Evolutionary conservation across 352 stramenopile species (phyloP), one percentile per base, ranked within the genome.

Genomic region (Pythium oligandrum): DNA sequence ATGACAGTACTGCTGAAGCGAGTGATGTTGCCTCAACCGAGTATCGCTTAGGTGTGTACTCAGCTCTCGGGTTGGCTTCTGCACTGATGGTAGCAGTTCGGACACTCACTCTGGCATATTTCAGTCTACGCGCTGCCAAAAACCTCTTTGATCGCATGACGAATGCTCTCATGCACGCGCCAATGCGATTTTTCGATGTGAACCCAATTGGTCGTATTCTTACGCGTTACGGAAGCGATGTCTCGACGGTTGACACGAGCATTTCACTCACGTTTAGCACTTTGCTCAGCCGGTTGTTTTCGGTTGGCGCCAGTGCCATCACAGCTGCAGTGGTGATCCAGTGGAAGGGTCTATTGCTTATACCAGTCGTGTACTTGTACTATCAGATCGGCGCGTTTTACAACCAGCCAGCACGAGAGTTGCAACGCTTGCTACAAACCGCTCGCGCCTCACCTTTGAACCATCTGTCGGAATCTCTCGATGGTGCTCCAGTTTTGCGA

Each of bases 181-280:
- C 89, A 9, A 75, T 96, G 33, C 60, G 75, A 4, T 97, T 97
- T 63, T 97, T 96, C 63, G 88, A 97, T 61, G 80, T 68, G 4
- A 96, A 93, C 58, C 90, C 88, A 5, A 66, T 91, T 17, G 86
- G 88, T 2, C 68, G 86, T 48, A 88, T 96, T 51, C 38, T 96
- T 10, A 95, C 92, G 55, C 73, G 91, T 12, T 98, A 96, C 71
- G 71, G 68, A 12, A 73, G 72, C 7, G 85, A 95, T 61, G 90
- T 94, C 70, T 73, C 88, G 55, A 85, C 83, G 42, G 64, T 94
- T 26, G 84, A 96, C 70, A 59, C 89, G 6, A 71, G 88, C 45
- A 38, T 72, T 5, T 51, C 60, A 40, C 52, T 43, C 7, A 17
- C 44, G 4, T 40, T 48, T 2, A 52, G 30, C 35, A 8, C 31